phyloP scores from a whole-genome alignment of 2,329 filamentous ascomycete species.

The Ascochyta rabiei region DNA sequence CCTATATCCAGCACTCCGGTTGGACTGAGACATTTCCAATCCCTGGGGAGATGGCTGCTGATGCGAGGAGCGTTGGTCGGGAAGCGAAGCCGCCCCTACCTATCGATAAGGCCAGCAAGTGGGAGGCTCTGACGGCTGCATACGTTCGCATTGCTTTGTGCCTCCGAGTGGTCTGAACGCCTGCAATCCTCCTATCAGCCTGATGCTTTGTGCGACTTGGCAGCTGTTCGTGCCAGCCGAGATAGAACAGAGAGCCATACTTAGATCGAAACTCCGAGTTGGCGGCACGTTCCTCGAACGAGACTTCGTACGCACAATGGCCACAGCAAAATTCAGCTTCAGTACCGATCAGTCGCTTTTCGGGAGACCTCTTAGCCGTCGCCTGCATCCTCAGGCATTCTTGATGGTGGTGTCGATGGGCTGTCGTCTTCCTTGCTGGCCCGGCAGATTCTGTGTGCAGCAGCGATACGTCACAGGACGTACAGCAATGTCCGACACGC shows the following conservation, averaged over 20 bases:
- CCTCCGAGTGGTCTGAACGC: neutral
- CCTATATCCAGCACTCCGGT: constrained; percentile 9
- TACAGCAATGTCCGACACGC: neutral
- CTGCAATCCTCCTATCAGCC: neutral
- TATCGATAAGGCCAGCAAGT: constrained; percentile 6
- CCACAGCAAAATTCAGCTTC: constrained; percentile 3
- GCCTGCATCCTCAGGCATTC: neutral
- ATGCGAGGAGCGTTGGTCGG: constrained; percentile 11
- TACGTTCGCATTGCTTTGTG: constrained; percentile 2
- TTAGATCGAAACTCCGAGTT: no score
- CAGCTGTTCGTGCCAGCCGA: neutral
- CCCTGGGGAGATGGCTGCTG: constrained; percentile 14
- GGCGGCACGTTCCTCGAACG: neutral
- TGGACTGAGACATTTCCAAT: constrained; percentile 16
- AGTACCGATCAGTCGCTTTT: neutral
- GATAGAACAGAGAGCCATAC: no score
- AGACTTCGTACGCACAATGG: neutral
- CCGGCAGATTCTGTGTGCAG: neutral
- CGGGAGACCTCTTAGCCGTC: neutral
- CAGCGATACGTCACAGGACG: constrained; percentile 8
- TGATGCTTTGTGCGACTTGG: neutral
- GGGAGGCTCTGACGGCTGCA: constrained; percentile 5
- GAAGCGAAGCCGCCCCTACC: constrained; percentile 1
- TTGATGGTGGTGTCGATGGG: neutral
- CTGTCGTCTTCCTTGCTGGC: neutral